Conservation (phyloP, 208 protist genomes). For the Naegleria lovaniensis region DNA sequence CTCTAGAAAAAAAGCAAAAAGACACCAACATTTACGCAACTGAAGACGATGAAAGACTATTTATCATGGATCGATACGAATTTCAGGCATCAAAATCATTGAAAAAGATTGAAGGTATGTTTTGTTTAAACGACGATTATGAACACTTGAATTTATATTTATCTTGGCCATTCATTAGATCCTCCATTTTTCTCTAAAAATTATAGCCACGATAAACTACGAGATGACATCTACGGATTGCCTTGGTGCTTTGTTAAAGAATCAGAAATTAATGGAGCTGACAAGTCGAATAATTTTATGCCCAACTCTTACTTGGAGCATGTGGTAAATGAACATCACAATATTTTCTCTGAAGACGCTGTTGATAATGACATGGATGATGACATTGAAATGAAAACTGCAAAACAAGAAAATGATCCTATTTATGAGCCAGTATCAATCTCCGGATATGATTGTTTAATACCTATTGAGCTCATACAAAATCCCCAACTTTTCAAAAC, state of each 20-base stretch:
- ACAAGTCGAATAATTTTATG: neutral
- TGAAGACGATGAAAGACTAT: neutral
- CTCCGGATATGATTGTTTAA: neutral
- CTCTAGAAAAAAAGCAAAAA: neutral
- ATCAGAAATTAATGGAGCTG: neutral
- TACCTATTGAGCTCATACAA: neutral
- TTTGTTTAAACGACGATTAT: neutral
- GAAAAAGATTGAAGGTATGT: neutral
- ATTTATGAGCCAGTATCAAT: neutral
- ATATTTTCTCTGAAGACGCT: neutral
- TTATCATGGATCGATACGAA: neutral
- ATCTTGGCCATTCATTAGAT: neutral
- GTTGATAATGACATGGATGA: neutral
- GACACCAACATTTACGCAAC: neutral
- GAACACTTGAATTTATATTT: neutral
- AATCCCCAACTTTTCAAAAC: neutral
- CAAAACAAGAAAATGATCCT: neutral
- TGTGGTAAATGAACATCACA: neutral
- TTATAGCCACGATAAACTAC: neutral
- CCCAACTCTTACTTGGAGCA: neutral
- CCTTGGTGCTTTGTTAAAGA: neutral
- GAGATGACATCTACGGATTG: neutral
- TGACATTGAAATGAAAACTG: neutral
- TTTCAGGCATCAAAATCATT: neutral
- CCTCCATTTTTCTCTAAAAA: neutral